phyloP scores from a whole-genome alignment of 148 eudicot species.

The Fagopyrum esculentum region DNA sequence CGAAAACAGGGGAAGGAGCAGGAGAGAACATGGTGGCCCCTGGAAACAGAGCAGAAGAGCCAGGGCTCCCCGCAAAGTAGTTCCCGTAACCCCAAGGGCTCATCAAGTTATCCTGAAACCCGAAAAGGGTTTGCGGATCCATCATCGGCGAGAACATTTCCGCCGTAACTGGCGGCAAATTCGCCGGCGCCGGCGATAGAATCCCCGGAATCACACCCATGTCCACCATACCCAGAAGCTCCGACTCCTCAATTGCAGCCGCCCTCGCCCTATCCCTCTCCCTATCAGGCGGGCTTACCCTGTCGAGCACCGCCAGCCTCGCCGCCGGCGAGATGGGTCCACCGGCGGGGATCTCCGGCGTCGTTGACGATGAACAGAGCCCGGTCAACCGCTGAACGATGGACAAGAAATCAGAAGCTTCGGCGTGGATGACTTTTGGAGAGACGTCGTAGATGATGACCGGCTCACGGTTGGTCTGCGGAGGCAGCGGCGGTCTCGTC shows the following conservation, averaged over 20 bases:
- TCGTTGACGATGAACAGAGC: slow-evolving; percentile 18
- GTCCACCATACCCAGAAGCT: slow-evolving; percentile 20
- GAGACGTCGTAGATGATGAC: slow-evolving; percentile 84
- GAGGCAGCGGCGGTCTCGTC: slow-evolving; percentile 31
- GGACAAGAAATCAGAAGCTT: slow-evolving; percentile 73
- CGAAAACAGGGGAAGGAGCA: slow-evolving; percentile 33
- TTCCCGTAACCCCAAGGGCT: slow-evolving; percentile 27
- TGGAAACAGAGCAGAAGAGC: slow-evolving; percentile 26
- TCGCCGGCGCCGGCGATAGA: slow-evolving; percentile 66
- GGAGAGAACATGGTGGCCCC: slow-evolving; percentile 38
- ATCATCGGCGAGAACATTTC: slow-evolving; percentile 44
- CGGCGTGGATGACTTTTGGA: slow-evolving; percentile 77
- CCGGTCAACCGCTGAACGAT: slow-evolving; percentile 86
- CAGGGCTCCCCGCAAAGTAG: slow-evolving; percentile 39
- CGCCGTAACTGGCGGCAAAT: slow-evolving; percentile 36
- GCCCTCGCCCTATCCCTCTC: slow-evolving; percentile 18
- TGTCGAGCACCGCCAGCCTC: slow-evolving; percentile 50
- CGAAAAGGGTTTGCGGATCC: slow-evolving; percentile 8
- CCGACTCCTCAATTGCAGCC: neutral
- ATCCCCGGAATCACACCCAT: slow-evolving; percentile 49
- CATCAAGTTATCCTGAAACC: slow-evolving; percentile 19
- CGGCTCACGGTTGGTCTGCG: slow-evolving; percentile 24
- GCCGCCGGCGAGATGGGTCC: slow-evolving; percentile 60
- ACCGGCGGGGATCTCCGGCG: slow-evolving; percentile 12
- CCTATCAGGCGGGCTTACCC: slow-evolving; percentile 43